Base-by-base conservation (phyloP, 208 protist species). In the Angomonas ambiguus region DNA sequence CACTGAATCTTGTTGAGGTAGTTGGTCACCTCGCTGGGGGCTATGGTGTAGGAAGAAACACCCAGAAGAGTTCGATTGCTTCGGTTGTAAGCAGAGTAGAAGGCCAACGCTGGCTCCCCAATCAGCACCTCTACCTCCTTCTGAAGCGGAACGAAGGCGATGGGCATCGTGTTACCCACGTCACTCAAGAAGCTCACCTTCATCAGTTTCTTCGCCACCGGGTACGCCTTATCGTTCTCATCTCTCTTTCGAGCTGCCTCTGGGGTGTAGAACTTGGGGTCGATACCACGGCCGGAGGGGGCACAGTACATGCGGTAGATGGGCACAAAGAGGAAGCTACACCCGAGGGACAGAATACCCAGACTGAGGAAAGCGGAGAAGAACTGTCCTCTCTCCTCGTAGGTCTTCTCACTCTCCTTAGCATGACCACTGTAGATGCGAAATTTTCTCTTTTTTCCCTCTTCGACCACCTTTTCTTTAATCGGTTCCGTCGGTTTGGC, bases 1-100 rank as follows among this genome's bases (percentile, higher is more conserved):
- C 97, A 98, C 84, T 98, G 96, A 71, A 98, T 98, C 76, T 98
- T 98, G 69, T 97, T 98, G 51, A 98, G 90, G 76, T 98, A 98
- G 61, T 88, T 85, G 33, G 90, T 96, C 32, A 95, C 95, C 83
- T 94, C 86, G 0, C 83, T 73, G 22, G 91, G 91, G 10, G 85
- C 82, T 67, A 96, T 93, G 20, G 85, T 96, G 82, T 96, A 96
- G n/a, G 86, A 94, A 8, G 88, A 93, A 11, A 96, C 84, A 16
- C 91, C 91, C 8, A 93, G 76, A 22, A 96, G 71, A 13, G 88
- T 94, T 30, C 87, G 78, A 64, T 92, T 88, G 56, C 88, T 93
- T 32, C 83, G 78, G 79, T 96, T 96, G 78, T 96, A 96, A 31
- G 88, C 91, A 0, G 82, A 90, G 77, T 91, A 96, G 70, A 96